Evolutionary conservation across 1,284 basidiomycete genomes (phyloP).

Genomic region (Paramarasmius palmivorus): DNA sequence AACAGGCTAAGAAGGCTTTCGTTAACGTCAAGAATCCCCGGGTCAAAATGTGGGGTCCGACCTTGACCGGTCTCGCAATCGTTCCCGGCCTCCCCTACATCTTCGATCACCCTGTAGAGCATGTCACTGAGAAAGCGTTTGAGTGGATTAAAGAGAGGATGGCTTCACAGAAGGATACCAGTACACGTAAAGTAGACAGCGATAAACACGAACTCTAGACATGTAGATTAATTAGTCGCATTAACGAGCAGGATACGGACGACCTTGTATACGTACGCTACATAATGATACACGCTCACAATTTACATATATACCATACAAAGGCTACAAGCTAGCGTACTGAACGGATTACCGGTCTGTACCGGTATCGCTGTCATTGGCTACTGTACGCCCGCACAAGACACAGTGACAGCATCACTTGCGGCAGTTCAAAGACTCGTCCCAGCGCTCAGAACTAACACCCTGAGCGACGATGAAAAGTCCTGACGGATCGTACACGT

Average conservation of each 20-base stretch:
- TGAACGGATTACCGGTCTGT: no score
- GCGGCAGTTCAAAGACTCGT: slow-evolving; percentile 14
- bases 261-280: no score
- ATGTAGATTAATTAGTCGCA: no score
- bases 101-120: slow-evolving; percentile 84
- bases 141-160: slow-evolving; percentile 64
- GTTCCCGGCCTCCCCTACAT: slow-evolving; percentile 82
- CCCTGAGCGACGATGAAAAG: slow-evolving; percentile 45
- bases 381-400: no score
- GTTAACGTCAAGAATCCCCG: slow-evolving; percentile 62
- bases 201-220: slow-evolving; percentile 24
- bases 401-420: no score
- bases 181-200: slow-evolving; percentile 8
- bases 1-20: slow-evolving; percentile 78
- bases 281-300: no score
- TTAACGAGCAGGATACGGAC: no score
- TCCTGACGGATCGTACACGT: slow-evolving; percentile 39
- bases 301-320: no score
- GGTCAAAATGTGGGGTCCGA: slow-evolving; percentile 81
- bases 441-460: slow-evolving; percentile 42
- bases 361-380: no score
- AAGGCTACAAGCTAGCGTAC: no score
- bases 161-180: slow-evolving; percentile 16
- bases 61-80: slow-evolving; percentile 74
- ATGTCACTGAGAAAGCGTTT: slow-evolving; percentile 61